Conservation (phyloP, 1,139 yeast species). For the Magnusiomyces tetraspermus region DNA sequence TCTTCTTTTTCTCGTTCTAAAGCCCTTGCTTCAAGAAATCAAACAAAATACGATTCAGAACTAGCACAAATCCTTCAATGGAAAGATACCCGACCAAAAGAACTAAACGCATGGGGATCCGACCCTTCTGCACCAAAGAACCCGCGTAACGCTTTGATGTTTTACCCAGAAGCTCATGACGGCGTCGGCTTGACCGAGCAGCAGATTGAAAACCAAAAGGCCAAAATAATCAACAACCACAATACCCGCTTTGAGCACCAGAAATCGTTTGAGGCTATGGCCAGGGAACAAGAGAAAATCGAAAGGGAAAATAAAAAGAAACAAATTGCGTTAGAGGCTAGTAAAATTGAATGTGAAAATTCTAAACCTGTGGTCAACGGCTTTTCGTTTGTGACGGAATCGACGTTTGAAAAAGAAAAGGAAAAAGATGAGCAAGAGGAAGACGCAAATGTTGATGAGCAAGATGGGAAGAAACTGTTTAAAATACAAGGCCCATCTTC, state of each 20-base stretch:
- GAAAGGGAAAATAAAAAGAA: background rate
- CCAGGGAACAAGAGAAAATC: background rate
- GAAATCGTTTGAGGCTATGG: background rate
- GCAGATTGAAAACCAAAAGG: constrained; percentile 7
- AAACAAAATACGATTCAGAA: constrained; percentile 1
- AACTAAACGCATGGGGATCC: constrained; percentile 14
- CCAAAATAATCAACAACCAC: constrained; percentile 16
- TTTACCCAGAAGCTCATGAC: constrained; percentile 15
- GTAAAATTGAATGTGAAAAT: background rate
- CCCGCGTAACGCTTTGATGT: constrained; percentile 23
- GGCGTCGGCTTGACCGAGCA: constrained; percentile 10
- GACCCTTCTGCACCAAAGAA: background rate
- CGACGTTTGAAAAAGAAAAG: background rate
- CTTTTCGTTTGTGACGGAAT: constrained; percentile 16
- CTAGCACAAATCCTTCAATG: constrained; percentile 13
- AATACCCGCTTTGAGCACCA: constrained; percentile 17
- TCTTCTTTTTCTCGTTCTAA: background rate
- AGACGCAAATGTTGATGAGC: too few relatives aligned
- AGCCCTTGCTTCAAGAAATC: background rate
- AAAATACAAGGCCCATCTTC: constrained; percentile 16
- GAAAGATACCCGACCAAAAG: constrained; percentile 15
- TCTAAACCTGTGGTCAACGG: constrained; percentile 16
- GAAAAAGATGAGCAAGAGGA: background rate
- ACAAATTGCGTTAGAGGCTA: background rate
- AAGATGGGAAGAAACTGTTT: constrained; percentile 2